Conservation (phyloP, 2,329 filamentous ascomycete genomes). For the Triangularia setosa region DNA sequence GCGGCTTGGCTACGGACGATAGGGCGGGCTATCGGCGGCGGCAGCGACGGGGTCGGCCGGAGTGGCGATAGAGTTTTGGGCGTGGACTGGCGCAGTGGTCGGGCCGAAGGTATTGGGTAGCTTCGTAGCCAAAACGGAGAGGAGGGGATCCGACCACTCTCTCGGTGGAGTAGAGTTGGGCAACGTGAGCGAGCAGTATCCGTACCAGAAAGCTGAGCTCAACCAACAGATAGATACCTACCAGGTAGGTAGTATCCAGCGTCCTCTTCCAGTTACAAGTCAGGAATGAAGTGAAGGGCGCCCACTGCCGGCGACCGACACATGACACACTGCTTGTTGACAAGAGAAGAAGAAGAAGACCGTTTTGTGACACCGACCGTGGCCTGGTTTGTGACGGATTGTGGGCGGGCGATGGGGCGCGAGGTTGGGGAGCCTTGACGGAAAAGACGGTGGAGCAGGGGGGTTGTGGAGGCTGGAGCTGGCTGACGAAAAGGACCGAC, state of each 20-base stretch:
- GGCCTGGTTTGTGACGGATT: neutral
- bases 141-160: slow-evolving; percentile 5
- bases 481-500: neutral
- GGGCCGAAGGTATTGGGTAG: neutral
- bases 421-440: neutral
- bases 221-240: neutral
- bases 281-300: neutral
- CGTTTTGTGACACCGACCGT: slow-evolving; percentile 24
- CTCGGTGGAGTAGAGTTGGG: neutral
- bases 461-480: neutral
- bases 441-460: slow-evolving; percentile 5
- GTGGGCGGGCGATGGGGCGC: neutral
- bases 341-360: neutral
- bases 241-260: neutral
- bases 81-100: neutral
- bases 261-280: neutral
- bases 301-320: neutral
- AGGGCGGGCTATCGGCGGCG: slow-evolving; percentile 3
- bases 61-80: neutral
- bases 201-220: neutral
- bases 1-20: slow-evolving; percentile 3
- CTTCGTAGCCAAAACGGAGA: slow-evolving; percentile 2
- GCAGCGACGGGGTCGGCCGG: slow-evolving; percentile 1
- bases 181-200: too few species aligned
- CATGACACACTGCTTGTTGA: neutral